Evolutionary conservation across 2,329 filamentous ascomycete genomes (phyloP).

Genomic region (Tolypocladium nubicola): DNA sequence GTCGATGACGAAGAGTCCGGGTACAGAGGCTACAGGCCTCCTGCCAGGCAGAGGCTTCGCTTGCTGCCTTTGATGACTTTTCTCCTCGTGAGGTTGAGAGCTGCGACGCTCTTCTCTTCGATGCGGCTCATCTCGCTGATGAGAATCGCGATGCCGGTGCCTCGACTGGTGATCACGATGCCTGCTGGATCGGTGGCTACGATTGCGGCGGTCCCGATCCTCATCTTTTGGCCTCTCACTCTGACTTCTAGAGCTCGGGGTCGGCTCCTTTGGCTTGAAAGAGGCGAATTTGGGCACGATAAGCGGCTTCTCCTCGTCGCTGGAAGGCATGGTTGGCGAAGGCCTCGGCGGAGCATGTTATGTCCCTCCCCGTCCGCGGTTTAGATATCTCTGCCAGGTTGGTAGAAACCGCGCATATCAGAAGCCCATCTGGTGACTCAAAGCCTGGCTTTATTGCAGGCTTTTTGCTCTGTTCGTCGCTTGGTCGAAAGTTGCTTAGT

Average conservation of each 20-base stretch:
- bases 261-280: constrained; percentile 42
- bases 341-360: background rate
- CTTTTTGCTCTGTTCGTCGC: background rate
- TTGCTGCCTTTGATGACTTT: background rate
- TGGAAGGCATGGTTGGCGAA: constrained; percentile 15
- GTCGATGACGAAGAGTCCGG: constrained; percentile 50
- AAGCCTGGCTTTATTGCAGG: too few relatives aligned
- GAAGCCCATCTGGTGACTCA: background rate
- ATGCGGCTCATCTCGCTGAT: constrained; percentile 4
- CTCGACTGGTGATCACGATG: constrained; percentile 5
- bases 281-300: constrained; percentile 59
- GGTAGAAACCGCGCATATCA: background rate
- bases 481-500: background rate
- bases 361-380: background rate
- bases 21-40: constrained; percentile 3
- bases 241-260: constrained; percentile 21
- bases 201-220: constrained; percentile 4
- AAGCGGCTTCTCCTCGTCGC: constrained; percentile 11
- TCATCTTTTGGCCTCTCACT: constrained; percentile 6
- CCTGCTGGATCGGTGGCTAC: constrained; percentile 3
- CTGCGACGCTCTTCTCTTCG: constrained; percentile 4
- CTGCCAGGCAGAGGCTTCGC: background rate
- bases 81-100: constrained; percentile 1
- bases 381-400: background rate
- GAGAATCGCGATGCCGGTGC: constrained; percentile 7